phyloP scores from a whole-genome alignment of 2,329 filamentous ascomycete species.

The Aspergillus hiratsukae region DNA sequence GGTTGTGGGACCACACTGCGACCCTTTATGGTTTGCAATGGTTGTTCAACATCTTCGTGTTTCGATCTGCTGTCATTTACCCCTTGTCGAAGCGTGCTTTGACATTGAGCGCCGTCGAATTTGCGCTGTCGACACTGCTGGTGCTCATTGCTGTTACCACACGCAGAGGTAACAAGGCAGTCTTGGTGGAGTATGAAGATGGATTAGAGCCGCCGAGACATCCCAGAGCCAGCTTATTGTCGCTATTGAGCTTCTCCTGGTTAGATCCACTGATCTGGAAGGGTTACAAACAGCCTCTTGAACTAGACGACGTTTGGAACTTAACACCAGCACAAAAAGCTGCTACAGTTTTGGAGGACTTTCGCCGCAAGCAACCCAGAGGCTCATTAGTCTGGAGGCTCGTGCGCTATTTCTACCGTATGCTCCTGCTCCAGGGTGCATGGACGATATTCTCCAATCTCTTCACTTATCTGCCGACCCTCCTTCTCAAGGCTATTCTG shows the following conservation, averaged over 20 bases:
- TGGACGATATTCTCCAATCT: slow-evolving; percentile 77
- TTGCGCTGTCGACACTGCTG: slow-evolving; percentile 68
- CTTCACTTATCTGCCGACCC: slow-evolving; percentile 85
- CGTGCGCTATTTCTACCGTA: slow-evolving; percentile 74
- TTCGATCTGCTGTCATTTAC: slow-evolving; percentile 81
- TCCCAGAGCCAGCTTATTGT: slow-evolving; percentile 82
- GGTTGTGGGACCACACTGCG: slow-evolving; percentile 90
- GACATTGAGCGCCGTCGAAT: slow-evolving; percentile 66
- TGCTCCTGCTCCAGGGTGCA: slow-evolving; percentile 69
- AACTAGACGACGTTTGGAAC: slow-evolving; percentile 88
- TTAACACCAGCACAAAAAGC: slow-evolving; percentile 84
- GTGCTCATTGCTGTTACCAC: slow-evolving; percentile 73
- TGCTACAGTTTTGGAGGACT: slow-evolving; percentile 70
- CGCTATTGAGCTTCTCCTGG: slow-evolving; percentile 84
- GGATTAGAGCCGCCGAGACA: slow-evolving; percentile 82
- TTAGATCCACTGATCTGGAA: slow-evolving; percentile 83
- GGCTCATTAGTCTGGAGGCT: slow-evolving; percentile 74
- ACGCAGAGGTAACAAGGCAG: slow-evolving; percentile 85
- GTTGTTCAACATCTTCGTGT: slow-evolving; percentile 69
- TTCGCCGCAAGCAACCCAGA: slow-evolving; percentile 80
- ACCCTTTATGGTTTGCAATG: slow-evolving; percentile 78
- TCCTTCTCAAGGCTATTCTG: slow-evolving; percentile 85
- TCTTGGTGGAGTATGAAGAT: slow-evolving; percentile 83
- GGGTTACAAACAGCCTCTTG: slow-evolving; percentile 79
- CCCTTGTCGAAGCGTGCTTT: slow-evolving; percentile 61